phyloP scores from a whole-genome alignment of 441 rosid species.

The Croton setiger region DNA sequence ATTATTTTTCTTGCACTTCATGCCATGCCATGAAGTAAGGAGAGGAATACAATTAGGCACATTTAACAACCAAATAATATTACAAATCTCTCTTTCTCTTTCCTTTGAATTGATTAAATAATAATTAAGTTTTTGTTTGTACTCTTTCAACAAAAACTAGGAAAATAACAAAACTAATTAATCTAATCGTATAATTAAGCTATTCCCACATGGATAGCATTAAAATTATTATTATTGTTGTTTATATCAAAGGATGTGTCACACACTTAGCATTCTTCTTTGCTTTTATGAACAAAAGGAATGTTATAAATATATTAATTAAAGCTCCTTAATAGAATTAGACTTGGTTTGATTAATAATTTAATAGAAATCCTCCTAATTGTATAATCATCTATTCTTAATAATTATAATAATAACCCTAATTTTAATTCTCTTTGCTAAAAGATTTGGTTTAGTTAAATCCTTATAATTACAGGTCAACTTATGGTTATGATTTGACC shows the following conservation, averaged over 20 bases:
- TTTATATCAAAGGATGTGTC: constrained; percentile 20
- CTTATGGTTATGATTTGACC: constrained; percentile 28
- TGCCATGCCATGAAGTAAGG: constrained; percentile 38
- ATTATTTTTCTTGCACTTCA: constrained; percentile 24
- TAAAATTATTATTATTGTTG: constrained; percentile 10
- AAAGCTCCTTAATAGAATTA: no score
- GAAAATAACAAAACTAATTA: no score
- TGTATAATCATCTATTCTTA: no score
- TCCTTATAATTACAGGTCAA: constrained; percentile 28
- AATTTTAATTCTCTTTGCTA: no score
- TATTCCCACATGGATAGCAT: constrained; percentile 19
- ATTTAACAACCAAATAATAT: constrained; percentile 13
- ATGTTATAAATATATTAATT: not conserved
- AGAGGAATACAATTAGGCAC: constrained; percentile 7
- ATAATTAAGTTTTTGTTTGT: not conserved
- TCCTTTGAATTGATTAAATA: no score
- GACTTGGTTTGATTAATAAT: no score
- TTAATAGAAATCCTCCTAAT: no score
- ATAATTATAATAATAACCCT: no score
- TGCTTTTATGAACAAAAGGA: constrained; percentile 14
- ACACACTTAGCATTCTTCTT: constrained; percentile 37
- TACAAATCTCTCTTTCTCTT: not conserved
- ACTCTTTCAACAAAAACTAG: constrained; percentile 20
- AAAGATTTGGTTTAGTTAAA: no score
- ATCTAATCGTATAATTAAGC: constrained; percentile 19